Base-by-base conservation (phyloP, 495 filamentous ascomycete species). In the Xylaria curta region DNA sequence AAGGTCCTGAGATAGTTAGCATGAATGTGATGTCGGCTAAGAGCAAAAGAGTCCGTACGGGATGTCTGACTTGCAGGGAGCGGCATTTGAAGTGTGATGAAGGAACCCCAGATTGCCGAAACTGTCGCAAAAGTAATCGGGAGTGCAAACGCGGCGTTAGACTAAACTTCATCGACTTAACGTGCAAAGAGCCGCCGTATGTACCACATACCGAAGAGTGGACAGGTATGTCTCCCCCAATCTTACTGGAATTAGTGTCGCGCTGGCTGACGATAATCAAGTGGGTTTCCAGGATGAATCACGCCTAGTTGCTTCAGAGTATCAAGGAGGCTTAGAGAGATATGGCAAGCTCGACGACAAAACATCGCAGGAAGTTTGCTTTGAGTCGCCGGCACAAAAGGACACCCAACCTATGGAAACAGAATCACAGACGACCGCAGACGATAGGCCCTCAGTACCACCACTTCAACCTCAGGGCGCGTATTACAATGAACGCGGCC, bases 131-230 rank as follows among this genome's bases (percentile, higher is more conserved):
- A 79, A 95, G 94, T 26, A 94, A 87, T 73, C 86, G 95, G 58
- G 83, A 90, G 49, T 99, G 96, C 85, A 92, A 94, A 78, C 88
- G 95, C 54, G 96, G 96, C 15, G 84, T 98, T 26, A 87, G 93
- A 47, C 86, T 99, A 51, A 99, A 98, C 78, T 99, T 97, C 76
- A 95, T 97, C 73, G 95, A 98, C 76, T 93, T 90, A 9, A 89
- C 91, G 67, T 89, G 90, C 58, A 88, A 91, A 75, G 85, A 84
- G 15, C 94, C 94, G 42, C 93, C 93, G 0, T 82, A 87, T 51
- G 51, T 71, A 58, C 85, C 87, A 26, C 89, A 85, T 2, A 87
- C 90, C 6, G 79, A 86, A 3, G 90, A 93, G 17, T 93, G 91
- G 87, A 87, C 87, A 76, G 89, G 94, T 82, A 86, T 72, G 51